Evolutionary conservation across 1,284 basidiomycete genomes (phyloP).

Genomic region (Rugosomyces carneus): DNA sequence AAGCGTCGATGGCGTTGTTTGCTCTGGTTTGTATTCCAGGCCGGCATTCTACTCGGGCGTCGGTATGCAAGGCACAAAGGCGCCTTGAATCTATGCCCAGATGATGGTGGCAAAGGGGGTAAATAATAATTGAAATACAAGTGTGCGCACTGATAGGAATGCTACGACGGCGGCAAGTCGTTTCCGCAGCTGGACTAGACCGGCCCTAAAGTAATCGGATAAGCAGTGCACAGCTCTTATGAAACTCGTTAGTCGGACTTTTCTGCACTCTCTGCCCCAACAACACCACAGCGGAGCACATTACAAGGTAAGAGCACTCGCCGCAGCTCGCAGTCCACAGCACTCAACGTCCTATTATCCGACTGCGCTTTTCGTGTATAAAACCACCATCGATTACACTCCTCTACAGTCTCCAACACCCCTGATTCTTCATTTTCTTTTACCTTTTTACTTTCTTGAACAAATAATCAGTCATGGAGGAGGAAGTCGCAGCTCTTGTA

Average conservation of each 20-base stretch:
- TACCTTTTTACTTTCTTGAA: slow-evolving; percentile 18
- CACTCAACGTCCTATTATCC: slow-evolving; percentile 2
- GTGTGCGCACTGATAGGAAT: neutral
- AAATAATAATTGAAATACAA: neutral
- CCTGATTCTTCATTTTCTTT: slow-evolving; percentile 9
- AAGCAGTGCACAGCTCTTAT: slow-evolving; percentile 9
- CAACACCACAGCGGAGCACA: slow-evolving; percentile 14
- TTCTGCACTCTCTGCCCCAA: slow-evolving; percentile 17
- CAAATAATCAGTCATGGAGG: slow-evolving; percentile 35
- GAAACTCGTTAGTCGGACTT: slow-evolving; percentile 12
- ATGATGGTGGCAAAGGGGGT: too few relatives aligned
- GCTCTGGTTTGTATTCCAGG: too few relatives aligned
- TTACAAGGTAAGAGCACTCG: slow-evolving; percentile 13
- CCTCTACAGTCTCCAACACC: slow-evolving; percentile 15
- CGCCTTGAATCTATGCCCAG: too few relatives aligned
- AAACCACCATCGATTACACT: slow-evolving; percentile 10
- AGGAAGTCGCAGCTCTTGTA: slow-evolving; percentile 44
- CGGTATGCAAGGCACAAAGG: too few relatives aligned
- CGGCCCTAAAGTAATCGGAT: slow-evolving; percentile 21
- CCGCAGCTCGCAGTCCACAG: slow-evolving; percentile 16
- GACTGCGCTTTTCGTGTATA: slow-evolving; percentile 15
- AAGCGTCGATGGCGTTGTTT: neutral
- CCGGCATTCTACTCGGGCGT: too few relatives aligned
- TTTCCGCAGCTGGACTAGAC: slow-evolving; percentile 5
- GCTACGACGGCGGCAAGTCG: neutral